Conservation (phyloP, 176 grass and related monocot species). For the Musa beccarii region DNA sequence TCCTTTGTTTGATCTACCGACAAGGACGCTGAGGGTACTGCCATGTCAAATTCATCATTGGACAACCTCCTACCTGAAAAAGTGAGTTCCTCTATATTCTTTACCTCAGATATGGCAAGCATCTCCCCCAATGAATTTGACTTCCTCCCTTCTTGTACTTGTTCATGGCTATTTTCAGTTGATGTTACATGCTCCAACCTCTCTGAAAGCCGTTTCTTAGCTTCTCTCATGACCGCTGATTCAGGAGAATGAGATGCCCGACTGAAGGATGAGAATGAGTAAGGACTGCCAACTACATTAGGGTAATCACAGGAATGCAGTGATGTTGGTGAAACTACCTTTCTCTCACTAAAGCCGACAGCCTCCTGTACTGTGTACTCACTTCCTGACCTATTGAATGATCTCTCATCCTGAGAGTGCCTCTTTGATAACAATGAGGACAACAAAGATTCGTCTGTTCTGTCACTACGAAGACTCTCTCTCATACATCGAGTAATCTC, state of each 20-base stretch:
- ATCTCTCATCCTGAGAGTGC: slow-evolving; percentile 29
- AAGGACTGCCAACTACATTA: slow-evolving; percentile 50
- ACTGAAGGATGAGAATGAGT: slow-evolving; percentile 56
- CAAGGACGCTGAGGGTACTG: slow-evolving; percentile 31
- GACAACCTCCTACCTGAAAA: slow-evolving; percentile 11
- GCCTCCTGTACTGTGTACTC: slow-evolving; percentile 43
- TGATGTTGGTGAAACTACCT: slow-evolving; percentile 64
- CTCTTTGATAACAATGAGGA: slow-evolving; percentile 31
- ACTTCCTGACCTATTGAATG: slow-evolving; percentile 48
- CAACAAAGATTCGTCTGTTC: slow-evolving; percentile 25
- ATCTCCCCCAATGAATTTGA: slow-evolving; percentile 73
- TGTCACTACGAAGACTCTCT: slow-evolving; percentile 38
- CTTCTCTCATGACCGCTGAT: slow-evolving; percentile 58
- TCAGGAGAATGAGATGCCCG: slow-evolving; percentile 39
- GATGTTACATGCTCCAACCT: slow-evolving; percentile 67
- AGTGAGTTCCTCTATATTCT: slow-evolving; percentile 25
- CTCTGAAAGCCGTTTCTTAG: slow-evolving; percentile 66
- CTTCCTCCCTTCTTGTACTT: slow-evolving; percentile 37
- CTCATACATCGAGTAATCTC: slow-evolving; percentile 65
- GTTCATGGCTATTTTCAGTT: slow-evolving; percentile 31
- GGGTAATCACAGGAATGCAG: slow-evolving; percentile 65
- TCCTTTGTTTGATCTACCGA: neutral
- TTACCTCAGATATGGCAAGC: slow-evolving; percentile 56
- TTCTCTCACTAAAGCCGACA: slow-evolving; percentile 47
- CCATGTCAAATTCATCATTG: slow-evolving; percentile 19